A percentile compares a stretch with the other conserved stretches of the same genome.
Evolutionary conservation across 2,329 filamentous ascomycete species (phyloP).

Genomic region (Epichloe scottii): DNA sequence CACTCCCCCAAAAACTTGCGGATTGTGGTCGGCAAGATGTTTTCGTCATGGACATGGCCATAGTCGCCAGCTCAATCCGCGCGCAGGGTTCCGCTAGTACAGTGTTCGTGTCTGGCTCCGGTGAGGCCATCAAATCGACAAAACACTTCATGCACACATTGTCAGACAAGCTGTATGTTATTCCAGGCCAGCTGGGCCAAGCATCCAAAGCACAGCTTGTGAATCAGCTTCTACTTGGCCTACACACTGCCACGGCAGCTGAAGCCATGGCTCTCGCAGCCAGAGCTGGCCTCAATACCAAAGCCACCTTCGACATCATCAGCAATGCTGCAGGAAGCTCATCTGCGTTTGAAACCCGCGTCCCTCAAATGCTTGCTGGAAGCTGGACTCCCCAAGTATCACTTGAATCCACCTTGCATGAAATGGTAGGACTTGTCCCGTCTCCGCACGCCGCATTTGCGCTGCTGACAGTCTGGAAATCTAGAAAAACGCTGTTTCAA

Average conservation of each 20-base stretch:
- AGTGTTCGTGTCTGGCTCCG: slow-evolving; percentile 47
- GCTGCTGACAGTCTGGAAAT: neutral
- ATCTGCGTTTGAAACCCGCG: slow-evolving; percentile 47
- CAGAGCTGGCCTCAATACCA: slow-evolving; percentile 30
- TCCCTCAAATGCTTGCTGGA: slow-evolving; percentile 37
- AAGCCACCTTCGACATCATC: slow-evolving; percentile 18
- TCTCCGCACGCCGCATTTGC: neutral
- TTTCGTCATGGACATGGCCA: slow-evolving; percentile 5
- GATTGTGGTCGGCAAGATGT: neutral
- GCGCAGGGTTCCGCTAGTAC: slow-evolving; percentile 2
- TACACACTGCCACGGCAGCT: slow-evolving; percentile 36
- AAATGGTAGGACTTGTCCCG: slow-evolving; percentile 17
- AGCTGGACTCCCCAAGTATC: slow-evolving; percentile 29
- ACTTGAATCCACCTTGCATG: slow-evolving; percentile 23
- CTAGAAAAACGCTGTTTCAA: slow-evolving; percentile 14
- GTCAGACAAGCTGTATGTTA: slow-evolving; percentile 41
- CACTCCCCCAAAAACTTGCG: neutral
- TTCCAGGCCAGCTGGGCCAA: slow-evolving; percentile 32
- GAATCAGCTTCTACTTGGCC: slow-evolving; percentile 38
- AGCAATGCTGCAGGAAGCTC: slow-evolving; percentile 21
- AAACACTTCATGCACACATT: slow-evolving; percentile 43
- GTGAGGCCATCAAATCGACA: slow-evolving; percentile 34
- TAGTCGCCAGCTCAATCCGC: slow-evolving; percentile 2
- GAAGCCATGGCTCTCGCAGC: slow-evolving; percentile 41
- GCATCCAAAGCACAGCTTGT: slow-evolving; percentile 43